phyloP scores from a whole-genome alignment of 179 eudicot species.

The Drosera spatulata region DNA sequence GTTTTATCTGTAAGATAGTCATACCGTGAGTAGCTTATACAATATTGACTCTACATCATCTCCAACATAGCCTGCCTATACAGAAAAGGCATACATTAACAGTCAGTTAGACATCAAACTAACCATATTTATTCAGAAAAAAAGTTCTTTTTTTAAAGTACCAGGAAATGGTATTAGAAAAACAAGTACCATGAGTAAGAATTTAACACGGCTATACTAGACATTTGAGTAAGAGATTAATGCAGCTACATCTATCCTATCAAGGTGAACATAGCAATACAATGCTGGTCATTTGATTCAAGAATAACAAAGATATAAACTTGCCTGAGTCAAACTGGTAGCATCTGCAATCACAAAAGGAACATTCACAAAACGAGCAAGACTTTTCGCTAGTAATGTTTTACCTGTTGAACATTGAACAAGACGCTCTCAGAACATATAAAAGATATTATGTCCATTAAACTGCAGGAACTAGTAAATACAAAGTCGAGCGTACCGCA shows the following conservation, averaged over 20 bases:
- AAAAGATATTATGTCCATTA: not conserved
- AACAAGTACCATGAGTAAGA: not conserved
- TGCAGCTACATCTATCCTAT: too few species aligned
- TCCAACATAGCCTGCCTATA: constrained; percentile 24
- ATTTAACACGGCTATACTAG: too few species aligned
- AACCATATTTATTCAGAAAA: not conserved
- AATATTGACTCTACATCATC: constrained; percentile 23
- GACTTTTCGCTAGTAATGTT: constrained; percentile 26
- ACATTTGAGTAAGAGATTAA: too few species aligned
- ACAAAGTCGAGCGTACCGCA: not conserved
- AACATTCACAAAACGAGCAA: constrained; percentile 14
- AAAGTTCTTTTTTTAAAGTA: too few species aligned
- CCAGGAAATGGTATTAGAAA: too few species aligned
- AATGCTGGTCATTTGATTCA: not conserved
- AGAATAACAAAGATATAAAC: constrained; percentile 4
- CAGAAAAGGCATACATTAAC: not conserved
- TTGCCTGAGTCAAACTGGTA: constrained; percentile 19
- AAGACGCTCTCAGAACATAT: not conserved
- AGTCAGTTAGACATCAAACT: not conserved
- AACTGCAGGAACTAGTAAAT: not conserved
- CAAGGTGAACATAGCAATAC: not conserved
- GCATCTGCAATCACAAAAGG: constrained; percentile 22
- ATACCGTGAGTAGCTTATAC: constrained; percentile 20
- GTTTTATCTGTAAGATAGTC: too few species aligned
- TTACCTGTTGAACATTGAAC: constrained; percentile 16